Evolutionary conservation across 345 rosid genomes (phyloP).

Genomic region (Salix purpurea): DNA sequence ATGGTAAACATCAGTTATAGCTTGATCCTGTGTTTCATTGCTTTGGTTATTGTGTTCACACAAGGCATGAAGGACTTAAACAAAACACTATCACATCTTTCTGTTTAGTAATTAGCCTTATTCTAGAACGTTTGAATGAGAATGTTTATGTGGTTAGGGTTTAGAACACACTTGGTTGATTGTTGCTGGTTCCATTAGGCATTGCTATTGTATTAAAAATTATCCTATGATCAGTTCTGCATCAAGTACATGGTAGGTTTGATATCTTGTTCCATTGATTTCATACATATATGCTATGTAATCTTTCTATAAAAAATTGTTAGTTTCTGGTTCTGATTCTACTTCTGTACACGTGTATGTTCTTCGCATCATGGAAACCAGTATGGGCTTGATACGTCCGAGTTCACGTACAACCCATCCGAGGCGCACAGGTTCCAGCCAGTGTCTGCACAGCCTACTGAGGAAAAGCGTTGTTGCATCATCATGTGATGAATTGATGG

Average conservation of each 20-base stretch:
- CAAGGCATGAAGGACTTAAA: not conserved
- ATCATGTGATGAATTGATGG: constrained; percentile 49
- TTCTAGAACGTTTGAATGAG: not conserved
- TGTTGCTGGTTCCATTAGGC: not conserved
- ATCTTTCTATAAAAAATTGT: not conserved
- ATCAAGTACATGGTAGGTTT: not conserved
- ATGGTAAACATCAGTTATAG: not conserved
- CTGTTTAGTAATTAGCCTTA: not conserved
- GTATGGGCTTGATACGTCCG: constrained; percentile 94
- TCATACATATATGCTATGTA: not conserved
- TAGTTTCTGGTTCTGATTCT: not conserved
- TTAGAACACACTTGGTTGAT: not conserved
- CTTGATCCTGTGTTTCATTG: not conserved
- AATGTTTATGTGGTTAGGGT: not conserved
- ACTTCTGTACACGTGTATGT: not conserved
- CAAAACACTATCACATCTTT: not conserved
- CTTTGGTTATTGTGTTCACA: not conserved
- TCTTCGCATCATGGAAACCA: constrained; percentile 31
- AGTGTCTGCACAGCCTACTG: constrained; percentile 54
- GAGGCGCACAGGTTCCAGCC: constrained; percentile 79
- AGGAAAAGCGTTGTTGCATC: constrained; percentile 83
- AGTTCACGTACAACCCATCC: constrained; percentile 86
- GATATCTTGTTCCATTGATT: not conserved
- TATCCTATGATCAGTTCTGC: not conserved
- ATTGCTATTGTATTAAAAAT: not conserved